Percentiles rank a stretch among this genome's conserved stretches.
Conservation (phyloP, 208 protist genomes). For the Naegleria lovaniensis region DNA sequence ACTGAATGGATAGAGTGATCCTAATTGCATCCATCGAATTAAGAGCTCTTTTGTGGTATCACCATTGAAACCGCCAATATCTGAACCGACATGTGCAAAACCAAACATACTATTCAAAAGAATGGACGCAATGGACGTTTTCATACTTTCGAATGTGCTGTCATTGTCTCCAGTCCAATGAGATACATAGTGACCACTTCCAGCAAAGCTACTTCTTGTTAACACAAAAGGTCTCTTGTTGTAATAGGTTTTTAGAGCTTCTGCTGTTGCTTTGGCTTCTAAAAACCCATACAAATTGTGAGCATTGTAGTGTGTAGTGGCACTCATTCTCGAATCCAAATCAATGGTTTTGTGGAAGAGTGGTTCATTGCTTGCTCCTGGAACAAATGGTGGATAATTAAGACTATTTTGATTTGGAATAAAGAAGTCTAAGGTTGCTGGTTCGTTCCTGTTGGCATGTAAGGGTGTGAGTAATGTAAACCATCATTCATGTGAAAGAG, state of each 20-base stretch:
- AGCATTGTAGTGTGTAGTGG: slow-evolving; percentile 52
- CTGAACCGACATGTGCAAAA: slow-evolving; percentile 70
- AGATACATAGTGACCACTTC: slow-evolving; percentile 36
- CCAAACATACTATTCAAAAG: slow-evolving; percentile 69
- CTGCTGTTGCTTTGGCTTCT: slow-evolving; percentile 34
- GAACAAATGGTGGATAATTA: slow-evolving; percentile 47
- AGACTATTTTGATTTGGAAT: background rate
- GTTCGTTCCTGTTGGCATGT: background rate
- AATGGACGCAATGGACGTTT: slow-evolving; percentile 59
- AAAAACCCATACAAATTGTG: slow-evolving; percentile 65
- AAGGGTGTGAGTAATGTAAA: slow-evolving; percentile 40
- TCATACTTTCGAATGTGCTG: background rate
- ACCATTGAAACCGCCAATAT: slow-evolving; percentile 71
- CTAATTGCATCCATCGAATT: slow-evolving; percentile 66
- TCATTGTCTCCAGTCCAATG: slow-evolving; percentile 80
- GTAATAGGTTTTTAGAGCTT: slow-evolving; percentile 2
- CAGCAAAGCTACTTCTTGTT: slow-evolving; percentile 46
- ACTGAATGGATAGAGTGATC: slow-evolving; percentile 71
- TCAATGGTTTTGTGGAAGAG: slow-evolving; percentile 34
- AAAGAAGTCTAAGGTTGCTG: background rate
- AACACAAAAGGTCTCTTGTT: slow-evolving; percentile 39
- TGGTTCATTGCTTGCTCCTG: slow-evolving; percentile 26
- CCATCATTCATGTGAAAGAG: no score
- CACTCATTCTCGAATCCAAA: slow-evolving; percentile 41
- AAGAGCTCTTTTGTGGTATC: slow-evolving; percentile 68